Conservation (phyloP, 305 asterid species). For the Ajuga reptans region DNA sequence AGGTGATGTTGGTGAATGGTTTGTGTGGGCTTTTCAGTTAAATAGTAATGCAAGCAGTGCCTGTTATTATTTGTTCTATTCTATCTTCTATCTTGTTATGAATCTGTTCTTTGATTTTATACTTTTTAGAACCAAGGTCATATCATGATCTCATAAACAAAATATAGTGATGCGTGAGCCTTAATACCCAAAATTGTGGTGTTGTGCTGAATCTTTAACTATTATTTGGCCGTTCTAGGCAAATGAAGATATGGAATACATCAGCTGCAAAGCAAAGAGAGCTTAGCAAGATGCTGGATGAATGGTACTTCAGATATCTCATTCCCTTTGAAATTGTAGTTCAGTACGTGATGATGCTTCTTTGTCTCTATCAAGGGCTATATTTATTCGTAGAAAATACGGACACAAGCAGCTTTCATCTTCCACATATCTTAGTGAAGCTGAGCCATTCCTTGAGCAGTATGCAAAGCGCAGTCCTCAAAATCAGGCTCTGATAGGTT, state of each 20-base stretch:
- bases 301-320: slow-evolving; percentile 57
- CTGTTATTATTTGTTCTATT: background rate
- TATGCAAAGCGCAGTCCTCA: slow-evolving; percentile 88
- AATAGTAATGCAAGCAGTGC: background rate
- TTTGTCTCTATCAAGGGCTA: slow-evolving; percentile 57
- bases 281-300: slow-evolving; percentile 89
- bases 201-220: slow-evolving; percentile 21
- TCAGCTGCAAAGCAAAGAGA: slow-evolving; percentile 79
- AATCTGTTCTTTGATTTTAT: slow-evolving; percentile 9
- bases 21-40: background rate
- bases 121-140: background rate
- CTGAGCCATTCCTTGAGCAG: slow-evolving; percentile 94
- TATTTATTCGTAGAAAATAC: slow-evolving; percentile 62
- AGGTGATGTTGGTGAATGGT: background rate
- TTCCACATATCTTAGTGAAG: slow-evolving; percentile 82
- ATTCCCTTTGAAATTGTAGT: slow-evolving; percentile 22
- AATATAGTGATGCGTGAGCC: slow-evolving; percentile 1
- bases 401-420: slow-evolving; percentile 66
- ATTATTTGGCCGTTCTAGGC: slow-evolving; percentile 49
- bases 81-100: background rate
- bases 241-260: slow-evolving; percentile 96
- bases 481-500: slow-evolving; percentile 80
- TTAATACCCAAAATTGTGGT: background rate
- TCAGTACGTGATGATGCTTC: slow-evolving; percentile 24
- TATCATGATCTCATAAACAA: slow-evolving; percentile 8